Evolutionary conservation across 768 basidiomycete species (phyloP).

Genomic region (Stropharia rugosoannulata): DNA sequence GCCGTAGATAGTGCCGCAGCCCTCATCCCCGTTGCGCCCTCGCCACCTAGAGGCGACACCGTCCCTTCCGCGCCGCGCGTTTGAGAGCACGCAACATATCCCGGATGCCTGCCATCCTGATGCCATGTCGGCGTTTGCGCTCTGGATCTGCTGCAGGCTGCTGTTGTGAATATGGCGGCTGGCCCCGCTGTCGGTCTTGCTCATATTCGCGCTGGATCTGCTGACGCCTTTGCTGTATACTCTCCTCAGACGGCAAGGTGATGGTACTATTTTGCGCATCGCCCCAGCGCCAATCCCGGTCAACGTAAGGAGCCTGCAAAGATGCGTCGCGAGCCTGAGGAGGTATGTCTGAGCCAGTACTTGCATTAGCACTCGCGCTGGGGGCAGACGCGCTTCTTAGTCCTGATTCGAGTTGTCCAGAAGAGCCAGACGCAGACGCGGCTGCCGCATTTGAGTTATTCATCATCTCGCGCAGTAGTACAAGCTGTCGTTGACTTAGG

Average conservation of each 20-base stretch:
- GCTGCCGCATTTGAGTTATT: slow-evolving; percentile 33
- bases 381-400: too few species aligned
- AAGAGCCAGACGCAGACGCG: background rate
- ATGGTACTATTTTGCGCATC: slow-evolving; percentile 72
- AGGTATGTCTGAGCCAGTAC: too few species aligned
- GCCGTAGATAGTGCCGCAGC: slow-evolving; percentile 39
- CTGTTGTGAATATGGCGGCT: too few species aligned
- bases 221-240: background rate
- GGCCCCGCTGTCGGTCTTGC: too few species aligned
- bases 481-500: slow-evolving; percentile 77
- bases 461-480: slow-evolving; percentile 80
- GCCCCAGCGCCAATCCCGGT: slow-evolving; percentile 75
- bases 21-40: slow-evolving; percentile 10
- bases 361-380: too few species aligned
- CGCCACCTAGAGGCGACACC: background rate
- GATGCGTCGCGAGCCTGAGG: too few species aligned
- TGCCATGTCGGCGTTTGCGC: background rate
- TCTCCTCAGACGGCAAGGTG: slow-evolving; percentile 72
- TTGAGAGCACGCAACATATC: slow-evolving; percentile 75
- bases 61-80: slow-evolving; percentile 38
- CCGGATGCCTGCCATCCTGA: slow-evolving; percentile 70
- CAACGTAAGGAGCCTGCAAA: slow-evolving; percentile 27
- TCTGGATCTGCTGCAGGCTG: background rate
- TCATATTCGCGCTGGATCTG: too few species aligned
- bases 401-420: too few species aligned